Evolutionary conservation across 139 green algal species (phyloP).

Genomic region (Auxenochlorella pyrenoidosa): DNA sequence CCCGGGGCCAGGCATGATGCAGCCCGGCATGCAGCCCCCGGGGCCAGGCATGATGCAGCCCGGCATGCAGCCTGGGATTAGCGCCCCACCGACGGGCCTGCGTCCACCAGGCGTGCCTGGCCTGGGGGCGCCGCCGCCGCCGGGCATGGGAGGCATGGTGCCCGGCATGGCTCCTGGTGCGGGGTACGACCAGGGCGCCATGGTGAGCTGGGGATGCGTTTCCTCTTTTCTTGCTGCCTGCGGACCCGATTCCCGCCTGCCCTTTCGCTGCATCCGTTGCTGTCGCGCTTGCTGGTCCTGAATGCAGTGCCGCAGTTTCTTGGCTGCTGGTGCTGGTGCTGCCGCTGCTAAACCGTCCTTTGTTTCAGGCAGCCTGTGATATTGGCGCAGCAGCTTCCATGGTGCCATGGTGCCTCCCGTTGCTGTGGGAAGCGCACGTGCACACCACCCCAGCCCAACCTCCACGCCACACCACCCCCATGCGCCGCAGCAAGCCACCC

Average conservation of each 20-base stretch:
- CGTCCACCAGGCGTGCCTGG: constrained; percentile 8
- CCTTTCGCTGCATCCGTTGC: too few relatives aligned
- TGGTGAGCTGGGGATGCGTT: neutral
- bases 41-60: neutral
- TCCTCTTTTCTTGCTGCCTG: too few relatives aligned
- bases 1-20: constrained; percentile 3
- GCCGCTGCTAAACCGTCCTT: too few relatives aligned
- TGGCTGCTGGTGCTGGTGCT: too few relatives aligned
- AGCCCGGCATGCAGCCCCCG: neutral
- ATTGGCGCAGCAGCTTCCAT: too few relatives aligned
- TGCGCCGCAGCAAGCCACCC: constrained; percentile 37
- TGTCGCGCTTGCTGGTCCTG: too few relatives aligned
- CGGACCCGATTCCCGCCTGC: too few relatives aligned
- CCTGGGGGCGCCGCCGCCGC: neutral
- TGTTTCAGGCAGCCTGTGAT: too few relatives aligned
- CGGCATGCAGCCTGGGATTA: constrained; percentile 11
- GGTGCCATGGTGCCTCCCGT: too few relatives aligned
- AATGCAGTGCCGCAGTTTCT: too few relatives aligned
- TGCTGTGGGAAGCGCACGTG: neutral
- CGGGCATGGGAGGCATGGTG: constrained; percentile 15
- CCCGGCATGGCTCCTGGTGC: neutral
- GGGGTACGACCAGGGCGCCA: constrained; percentile 20
- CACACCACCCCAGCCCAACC: neutral
- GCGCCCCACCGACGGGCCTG: constrained; percentile 1
- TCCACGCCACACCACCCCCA: neutral